Percentiles rank a stretch among this genome's conserved stretches.
These are phyloP conservation scores for Blastobotrys persicus DNA, from an alignment of 1,139 yeast genomes.

Conservation along the genomic window DNA sequence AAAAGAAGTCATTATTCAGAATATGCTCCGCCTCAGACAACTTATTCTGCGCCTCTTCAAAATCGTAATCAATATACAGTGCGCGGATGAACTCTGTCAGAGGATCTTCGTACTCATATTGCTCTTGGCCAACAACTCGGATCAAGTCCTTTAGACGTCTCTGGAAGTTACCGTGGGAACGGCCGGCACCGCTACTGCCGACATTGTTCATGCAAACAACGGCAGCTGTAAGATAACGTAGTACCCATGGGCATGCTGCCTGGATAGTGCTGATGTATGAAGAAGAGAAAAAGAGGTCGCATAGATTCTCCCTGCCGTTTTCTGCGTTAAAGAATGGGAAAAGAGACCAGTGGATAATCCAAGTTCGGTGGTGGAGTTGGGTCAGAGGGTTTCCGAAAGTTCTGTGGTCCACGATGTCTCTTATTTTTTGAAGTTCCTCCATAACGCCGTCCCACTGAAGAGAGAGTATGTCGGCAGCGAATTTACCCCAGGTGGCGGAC, in stretches of 20 bases:
- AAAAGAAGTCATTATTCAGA: slow-evolving; percentile 54
- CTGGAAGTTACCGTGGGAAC: slow-evolving; percentile 41
- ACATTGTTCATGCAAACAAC: slow-evolving; percentile 44
- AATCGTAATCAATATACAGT: slow-evolving; percentile 55
- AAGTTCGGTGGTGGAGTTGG: slow-evolving; percentile 59
- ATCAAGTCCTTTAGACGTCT: slow-evolving; percentile 56
- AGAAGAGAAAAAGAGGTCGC: slow-evolving; percentile 55
- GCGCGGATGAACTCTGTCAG: slow-evolving; percentile 54
- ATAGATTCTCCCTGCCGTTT: slow-evolving; percentile 48
- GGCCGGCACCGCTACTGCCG: slow-evolving; percentile 20
- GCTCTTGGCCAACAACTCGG: slow-evolving; percentile 55
- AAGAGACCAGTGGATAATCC: slow-evolving; percentile 65
- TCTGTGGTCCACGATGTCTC: slow-evolving; percentile 56
- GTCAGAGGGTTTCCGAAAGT: slow-evolving; percentile 51
- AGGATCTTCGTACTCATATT: slow-evolving; percentile 61
- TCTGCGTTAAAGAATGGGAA: slow-evolving; percentile 55
- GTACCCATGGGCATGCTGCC: slow-evolving; percentile 65
- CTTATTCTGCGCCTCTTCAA: slow-evolving; percentile 49
- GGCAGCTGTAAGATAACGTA: slow-evolving; percentile 59
- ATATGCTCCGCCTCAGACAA: slow-evolving; percentile 47
- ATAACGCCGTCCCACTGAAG: slow-evolving; percentile 51
- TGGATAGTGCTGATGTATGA: slow-evolving; percentile 62
- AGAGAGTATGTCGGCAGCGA: slow-evolving; percentile 55
- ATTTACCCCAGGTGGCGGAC: slow-evolving; percentile 63
- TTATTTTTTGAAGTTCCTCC: slow-evolving; percentile 51